phyloP scores from a whole-genome alignment of 495 filamentous ascomycete genomes.

The Xylaria bambusicola region DNA sequence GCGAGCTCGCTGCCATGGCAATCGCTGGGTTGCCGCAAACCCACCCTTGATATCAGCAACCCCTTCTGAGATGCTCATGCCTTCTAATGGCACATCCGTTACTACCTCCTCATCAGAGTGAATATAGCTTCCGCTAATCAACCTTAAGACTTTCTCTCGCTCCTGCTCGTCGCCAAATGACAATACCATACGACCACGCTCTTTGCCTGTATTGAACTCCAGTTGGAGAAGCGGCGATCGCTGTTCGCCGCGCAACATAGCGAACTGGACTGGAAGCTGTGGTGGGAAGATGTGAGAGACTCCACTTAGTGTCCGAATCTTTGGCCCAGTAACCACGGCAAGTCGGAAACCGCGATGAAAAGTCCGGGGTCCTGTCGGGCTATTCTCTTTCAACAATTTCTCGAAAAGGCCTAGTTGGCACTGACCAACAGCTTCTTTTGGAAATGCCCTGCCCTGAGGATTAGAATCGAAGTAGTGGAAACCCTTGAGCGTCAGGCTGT shows the following conservation, averaged over 20 bases:
- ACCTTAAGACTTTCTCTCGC: constrained; percentile 63
- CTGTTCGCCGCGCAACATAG: constrained; percentile 66
- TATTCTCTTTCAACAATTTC: constrained; percentile 58
- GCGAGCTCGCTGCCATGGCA: constrained; percentile 49
- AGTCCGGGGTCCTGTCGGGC: constrained; percentile 65
- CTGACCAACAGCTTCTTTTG: constrained; percentile 65
- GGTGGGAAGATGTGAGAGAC: constrained; percentile 64
- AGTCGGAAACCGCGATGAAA: constrained; percentile 77
- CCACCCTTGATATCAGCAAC: constrained; percentile 42
- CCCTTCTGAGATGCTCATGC: constrained; percentile 64
- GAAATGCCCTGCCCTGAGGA: constrained; percentile 65
- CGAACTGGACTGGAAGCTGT: constrained; percentile 68
- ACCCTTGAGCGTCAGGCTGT: constrained; percentile 62
- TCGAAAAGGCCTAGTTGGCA: constrained; percentile 77
- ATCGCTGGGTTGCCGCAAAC: constrained; percentile 45
- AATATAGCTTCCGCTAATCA: constrained; percentile 67
- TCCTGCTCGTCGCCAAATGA: constrained; percentile 71
- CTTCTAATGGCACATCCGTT: constrained; percentile 61
- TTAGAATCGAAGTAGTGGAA: constrained; percentile 77
- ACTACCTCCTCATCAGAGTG: constrained; percentile 61
- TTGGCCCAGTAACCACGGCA: constrained; percentile 71
- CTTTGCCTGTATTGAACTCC: constrained; percentile 65
- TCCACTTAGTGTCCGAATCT: constrained; percentile 71
- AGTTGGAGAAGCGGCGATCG: constrained; percentile 68
- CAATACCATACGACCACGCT: constrained; percentile 67